These are phyloP conservation scores for Candida arabinofermentans DNA, from an alignment of 805 yeast species.

Conservation along the genomic window DNA sequence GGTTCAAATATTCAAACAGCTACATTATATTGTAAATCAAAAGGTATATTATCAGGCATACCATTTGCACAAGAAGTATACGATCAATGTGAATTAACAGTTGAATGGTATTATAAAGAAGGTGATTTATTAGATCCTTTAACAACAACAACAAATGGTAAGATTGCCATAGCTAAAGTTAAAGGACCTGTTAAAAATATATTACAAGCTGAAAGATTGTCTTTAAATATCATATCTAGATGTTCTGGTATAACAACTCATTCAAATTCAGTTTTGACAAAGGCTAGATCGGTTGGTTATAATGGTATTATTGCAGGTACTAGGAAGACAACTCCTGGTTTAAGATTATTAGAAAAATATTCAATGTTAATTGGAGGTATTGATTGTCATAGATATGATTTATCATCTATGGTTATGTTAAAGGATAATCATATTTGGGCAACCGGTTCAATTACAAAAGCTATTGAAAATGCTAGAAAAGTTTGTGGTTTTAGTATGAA, in stretches of 20 bases:
- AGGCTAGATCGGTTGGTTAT: slow-evolving; percentile 68
- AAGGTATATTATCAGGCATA: slow-evolving; percentile 77
- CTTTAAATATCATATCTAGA: slow-evolving; percentile 77
- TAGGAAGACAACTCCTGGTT: slow-evolving; percentile 95
- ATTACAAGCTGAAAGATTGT: slow-evolving; percentile 79
- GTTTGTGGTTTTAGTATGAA: slow-evolving; percentile 88
- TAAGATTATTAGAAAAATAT: slow-evolving; percentile 83
- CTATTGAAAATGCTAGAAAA: slow-evolving; percentile 69
- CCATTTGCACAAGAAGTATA: slow-evolving; percentile 89
- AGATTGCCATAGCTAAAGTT: slow-evolving; percentile 74
- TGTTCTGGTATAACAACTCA: slow-evolving; percentile 86
- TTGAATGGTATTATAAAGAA: slow-evolving; percentile 71
- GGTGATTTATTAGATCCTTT: slow-evolving; percentile 55
- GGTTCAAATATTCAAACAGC: slow-evolving; percentile 72
- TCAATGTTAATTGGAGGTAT: slow-evolving; percentile 95
- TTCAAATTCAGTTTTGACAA: slow-evolving; percentile 48
- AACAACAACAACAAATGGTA: slow-evolving; percentile 34
- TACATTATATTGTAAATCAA: slow-evolving; percentile 73
- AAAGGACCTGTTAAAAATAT: slow-evolving; percentile 76
- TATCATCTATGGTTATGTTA: slow-evolving; percentile 92
- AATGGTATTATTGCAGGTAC: slow-evolving; percentile 91
- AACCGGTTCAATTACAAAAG: slow-evolving; percentile 85
- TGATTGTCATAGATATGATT: slow-evolving; percentile 88
- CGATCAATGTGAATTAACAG: slow-evolving; percentile 64
- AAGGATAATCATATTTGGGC: slow-evolving; percentile 93